These are phyloP conservation scores for Fusarium sp. DNA, from an alignment of 2,329 filamentous ascomycete genomes.

Conservation along the genomic window DNA sequence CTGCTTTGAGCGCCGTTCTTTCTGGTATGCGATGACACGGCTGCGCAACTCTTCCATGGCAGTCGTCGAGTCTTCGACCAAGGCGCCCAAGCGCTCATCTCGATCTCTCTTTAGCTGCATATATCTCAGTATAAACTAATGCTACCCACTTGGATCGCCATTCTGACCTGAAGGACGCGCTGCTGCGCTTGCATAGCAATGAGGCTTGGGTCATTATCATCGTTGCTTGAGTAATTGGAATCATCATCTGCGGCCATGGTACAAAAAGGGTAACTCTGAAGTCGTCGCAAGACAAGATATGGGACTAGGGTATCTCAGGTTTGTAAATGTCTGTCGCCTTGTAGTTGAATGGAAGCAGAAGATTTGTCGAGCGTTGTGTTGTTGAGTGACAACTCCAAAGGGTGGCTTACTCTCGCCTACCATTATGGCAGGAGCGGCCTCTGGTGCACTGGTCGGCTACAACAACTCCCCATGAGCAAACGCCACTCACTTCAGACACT, in stretches of 20 bases:
- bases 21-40: constrained; percentile 32
- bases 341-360: not conserved
- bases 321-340: not conserved
- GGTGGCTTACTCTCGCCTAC: not conserved
- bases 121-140: not conserved
- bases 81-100: constrained; percentile 38
- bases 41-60: constrained; percentile 41
- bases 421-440: constrained; percentile 17
- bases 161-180: constrained; percentile 40
- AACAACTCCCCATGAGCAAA: not conserved
- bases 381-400: not conserved
- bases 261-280: not conserved
- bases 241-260: constrained; percentile 29
- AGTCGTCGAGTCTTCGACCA: constrained; percentile 36
- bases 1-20: constrained; percentile 40
- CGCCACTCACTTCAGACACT: not conserved
- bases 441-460: not conserved
- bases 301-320: not conserved
- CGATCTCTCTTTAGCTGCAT: constrained; percentile 46
- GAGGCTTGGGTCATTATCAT: constrained; percentile 36
- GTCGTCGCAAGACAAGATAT: not conserved
- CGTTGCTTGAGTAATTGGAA: constrained; percentile 25
- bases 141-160: not conserved
- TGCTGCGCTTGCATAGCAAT: constrained; percentile 41
- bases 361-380: not conserved